Evolutionary conservation across 2,329 filamentous ascomycete species (phyloP).

Genomic region (Knoxdaviesia capensis): DNA sequence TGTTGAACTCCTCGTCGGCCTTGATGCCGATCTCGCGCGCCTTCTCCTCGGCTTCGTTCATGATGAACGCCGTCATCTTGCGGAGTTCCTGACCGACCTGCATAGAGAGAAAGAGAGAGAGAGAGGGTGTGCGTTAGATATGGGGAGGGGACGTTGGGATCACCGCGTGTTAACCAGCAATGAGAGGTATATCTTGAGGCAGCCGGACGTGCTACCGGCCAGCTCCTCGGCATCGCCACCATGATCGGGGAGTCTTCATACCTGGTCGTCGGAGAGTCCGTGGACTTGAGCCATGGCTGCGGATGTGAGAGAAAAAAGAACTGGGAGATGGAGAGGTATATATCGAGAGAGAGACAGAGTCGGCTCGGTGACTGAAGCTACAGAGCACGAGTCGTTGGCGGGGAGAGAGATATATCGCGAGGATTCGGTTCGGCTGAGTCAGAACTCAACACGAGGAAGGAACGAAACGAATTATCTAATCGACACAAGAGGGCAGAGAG

Average conservation of each 20-base stretch:
- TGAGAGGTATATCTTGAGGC: too few relatives aligned
- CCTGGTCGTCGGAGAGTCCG: constrained; percentile 95
- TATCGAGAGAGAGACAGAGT: too few relatives aligned
- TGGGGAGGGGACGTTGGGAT: too few relatives aligned
- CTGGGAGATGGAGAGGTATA: not conserved
- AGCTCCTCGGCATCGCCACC: constrained; percentile 5
- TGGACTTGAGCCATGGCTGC: constrained; percentile 29
- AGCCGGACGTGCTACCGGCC: constrained; percentile 6
- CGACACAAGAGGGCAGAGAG: too few relatives aligned
- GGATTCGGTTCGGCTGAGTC: too few relatives aligned
- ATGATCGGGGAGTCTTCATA: constrained; percentile 24
- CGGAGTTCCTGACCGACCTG: constrained; percentile 95
- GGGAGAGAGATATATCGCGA: too few relatives aligned
- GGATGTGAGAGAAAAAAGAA: not conserved
- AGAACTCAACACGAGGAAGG: too few relatives aligned
- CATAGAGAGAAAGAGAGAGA: too few relatives aligned
- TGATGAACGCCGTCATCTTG: constrained; percentile 99
- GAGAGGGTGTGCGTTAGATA: constrained; percentile 5
- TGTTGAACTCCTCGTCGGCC: constrained; percentile 96
- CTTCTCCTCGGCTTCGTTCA: constrained; percentile 94
- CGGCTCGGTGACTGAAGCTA: too few relatives aligned
- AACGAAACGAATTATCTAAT: too few relatives aligned
- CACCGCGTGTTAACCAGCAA: too few relatives aligned
- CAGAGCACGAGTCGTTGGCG: too few relatives aligned
- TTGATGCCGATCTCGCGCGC: constrained; percentile 95